phyloP scores from a whole-genome alignment of 495 filamentous ascomycete species.

The Oidiodendron maius region DNA sequence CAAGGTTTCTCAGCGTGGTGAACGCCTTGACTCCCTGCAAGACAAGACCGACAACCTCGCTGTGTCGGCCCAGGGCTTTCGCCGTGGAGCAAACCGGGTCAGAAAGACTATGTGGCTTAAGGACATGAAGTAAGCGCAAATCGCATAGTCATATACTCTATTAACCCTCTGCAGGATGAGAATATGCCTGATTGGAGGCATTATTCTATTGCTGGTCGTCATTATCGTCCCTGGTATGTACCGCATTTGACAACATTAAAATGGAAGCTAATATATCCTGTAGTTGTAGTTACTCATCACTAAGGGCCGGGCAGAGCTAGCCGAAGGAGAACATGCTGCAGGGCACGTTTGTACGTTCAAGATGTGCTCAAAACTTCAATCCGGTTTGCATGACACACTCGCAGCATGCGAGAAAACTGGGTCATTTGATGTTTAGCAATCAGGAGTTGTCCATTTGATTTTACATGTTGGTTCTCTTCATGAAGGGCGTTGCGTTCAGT shows the following conservation, averaged over 20 bases:
- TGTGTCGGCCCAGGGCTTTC: slow-evolving; percentile 85
- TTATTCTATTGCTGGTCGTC: slow-evolving; percentile 82
- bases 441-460: slow-evolving; percentile 25
- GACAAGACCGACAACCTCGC: slow-evolving; percentile 95
- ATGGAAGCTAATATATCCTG: slow-evolving; percentile 2
- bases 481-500: slow-evolving; percentile 18
- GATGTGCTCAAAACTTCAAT: slow-evolving; percentile 1
- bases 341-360: not conserved
- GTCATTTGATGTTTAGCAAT: slow-evolving; percentile 20
- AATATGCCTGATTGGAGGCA: slow-evolving; percentile 84
- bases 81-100: slow-evolving; percentile 89
- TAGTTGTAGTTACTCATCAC: slow-evolving; percentile 20
- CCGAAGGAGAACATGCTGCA: not conserved
- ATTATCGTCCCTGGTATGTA: slow-evolving; percentile 84
- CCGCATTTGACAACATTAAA: not conserved
- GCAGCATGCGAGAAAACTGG: slow-evolving; percentile 21
- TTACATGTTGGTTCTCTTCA: slow-evolving; percentile 17
- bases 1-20: slow-evolving; percentile 87
- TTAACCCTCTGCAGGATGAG: slow-evolving; percentile 65
- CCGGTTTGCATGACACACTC: slow-evolving; percentile 19
- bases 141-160: not conserved
- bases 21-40: slow-evolving; percentile 80
- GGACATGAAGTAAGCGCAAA: not conserved
- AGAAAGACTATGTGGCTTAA: slow-evolving; percentile 48
- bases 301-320: slow-evolving; percentile 6